Base-by-base conservation (phyloP, 1,284 basidiomycete species). In the Fomitopsis pinicola region DNA sequence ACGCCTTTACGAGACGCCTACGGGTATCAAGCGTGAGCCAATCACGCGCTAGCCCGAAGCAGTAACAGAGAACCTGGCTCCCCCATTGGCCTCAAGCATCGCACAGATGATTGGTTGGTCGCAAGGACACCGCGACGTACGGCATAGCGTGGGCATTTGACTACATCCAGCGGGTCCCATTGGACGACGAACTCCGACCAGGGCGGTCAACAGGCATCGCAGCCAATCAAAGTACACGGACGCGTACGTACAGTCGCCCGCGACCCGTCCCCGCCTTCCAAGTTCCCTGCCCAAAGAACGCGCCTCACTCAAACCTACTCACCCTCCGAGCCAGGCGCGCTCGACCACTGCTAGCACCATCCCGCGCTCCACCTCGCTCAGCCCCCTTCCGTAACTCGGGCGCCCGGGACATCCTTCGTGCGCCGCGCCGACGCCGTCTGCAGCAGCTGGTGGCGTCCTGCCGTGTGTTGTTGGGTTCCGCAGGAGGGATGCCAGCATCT, bases 281-380 rank as follows among this genome's bases (percentile, higher is more conserved):
- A 8, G 30, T 8, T 33, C 35, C 42, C 58, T 44, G 2, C 58
- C 48, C 28, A 33, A 50, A 26, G 48, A 7, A 22, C 28, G 35
- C 52, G 12, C 35, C 17, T 54, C 33, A 14, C 10, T 3, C n/a
- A 17, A 30, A 5, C 33, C 30, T 38, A 30, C n/a, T 66, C 64
- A 63, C 57, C 62, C 26, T 19, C 64, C 67, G n/a, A 73, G 68
- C 77, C 77, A 80, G 42, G 75, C 79, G 54, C 75, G 74, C 65
- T 84, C 83, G 30, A 80, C 72, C 12, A 81, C 76, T 14, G 76
- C 78, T 60, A 85, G 71, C 58, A 85, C 62, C 80, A 84, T 82
- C 60, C 73, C 76, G 61, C 78, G 77, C 63, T 74, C 78, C 55
- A 78, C 75, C 55, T 80, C 77, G 48, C 48, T 22, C 48, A 50